Base-by-base conservation (phyloP, 257 asterid species). In the Jacaranda copaia region DNA sequence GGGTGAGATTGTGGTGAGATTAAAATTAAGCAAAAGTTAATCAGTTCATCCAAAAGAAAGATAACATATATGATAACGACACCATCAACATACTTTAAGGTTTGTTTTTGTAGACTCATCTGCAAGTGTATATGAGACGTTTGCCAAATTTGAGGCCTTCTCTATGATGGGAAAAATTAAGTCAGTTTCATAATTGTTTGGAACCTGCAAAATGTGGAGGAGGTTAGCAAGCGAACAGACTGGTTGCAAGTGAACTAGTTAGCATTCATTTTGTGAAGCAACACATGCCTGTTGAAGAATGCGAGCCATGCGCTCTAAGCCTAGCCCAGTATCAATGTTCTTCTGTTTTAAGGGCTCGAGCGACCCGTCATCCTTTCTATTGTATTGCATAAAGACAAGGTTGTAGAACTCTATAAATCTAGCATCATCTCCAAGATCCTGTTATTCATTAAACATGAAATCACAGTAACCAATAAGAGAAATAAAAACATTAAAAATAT, bases 401-500 rank as follows among this genome's bases (percentile, higher is more conserved):
- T 94, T 94, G 87, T 94, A 94, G 87, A 92, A 92, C 91, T 94
- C 99, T 87, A 94, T 94, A 81, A 94, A 94, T 81, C 99, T 91
- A 48, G 93, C 45, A 85, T 92, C 99, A 84, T 94, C 99, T 72
- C 94, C 94, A 80, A 92, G 98, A 81, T 94, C 99, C 99, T 94
- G 89, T 71, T 49, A 73, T 52, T 70, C 77, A 57, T 49, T 78
- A 71, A 40, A 76, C 79, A 64, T 57, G 45, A 67, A 35, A n/a
- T n/a, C n/a, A n/a, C n/a, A n/a, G n/a, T n/a, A n/a, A n/a, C n/a
- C n/a, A n/a, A 52, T 5, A 20, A 56, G 59, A 72, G 35, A 64
- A 15, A 75, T 16, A 45, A 77, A 35, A 60, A 16, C 32, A 68
- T 16, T 53, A 68, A 52, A 49, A 43, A 59, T 61, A 16, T 66